Evolutionary conservation across 345 rosid genomes (phyloP).

Genomic region (Fremontodendron californicum): DNA sequence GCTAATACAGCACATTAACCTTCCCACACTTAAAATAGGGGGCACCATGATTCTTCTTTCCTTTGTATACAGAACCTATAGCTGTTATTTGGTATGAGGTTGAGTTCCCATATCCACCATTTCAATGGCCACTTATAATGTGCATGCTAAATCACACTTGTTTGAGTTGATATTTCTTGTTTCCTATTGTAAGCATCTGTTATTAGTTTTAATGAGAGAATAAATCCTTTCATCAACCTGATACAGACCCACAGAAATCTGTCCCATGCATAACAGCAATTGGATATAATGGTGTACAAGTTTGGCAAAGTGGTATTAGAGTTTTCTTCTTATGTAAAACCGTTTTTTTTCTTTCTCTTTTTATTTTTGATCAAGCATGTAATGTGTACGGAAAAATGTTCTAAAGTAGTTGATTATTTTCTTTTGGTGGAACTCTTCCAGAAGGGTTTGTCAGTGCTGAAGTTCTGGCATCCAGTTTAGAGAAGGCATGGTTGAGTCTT

Average conservation of each 20-base stretch:
- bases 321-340: background rate
- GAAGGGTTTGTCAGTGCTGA: constrained; percentile 76
- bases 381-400: background rate
- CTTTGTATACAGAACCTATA: background rate
- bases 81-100: background rate
- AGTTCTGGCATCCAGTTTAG: constrained; percentile 62
- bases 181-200: background rate
- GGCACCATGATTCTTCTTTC: background rate
- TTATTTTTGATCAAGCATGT: background rate
- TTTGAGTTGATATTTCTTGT: background rate
- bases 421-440: constrained; percentile 27
- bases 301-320: constrained; percentile 72
- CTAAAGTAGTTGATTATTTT: constrained; percentile 4
- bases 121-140: background rate
- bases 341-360: constrained; percentile 6
- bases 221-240: constrained; percentile 57
- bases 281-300: constrained; percentile 77
- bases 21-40: background rate
- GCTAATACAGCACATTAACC: background rate
- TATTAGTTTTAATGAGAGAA: constrained; percentile 3
- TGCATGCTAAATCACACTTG: background rate
- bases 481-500: constrained; percentile 79
- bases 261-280: constrained; percentile 76
- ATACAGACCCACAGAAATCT: constrained; percentile 65
- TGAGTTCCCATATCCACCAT: background rate